Evolutionary conservation across 1,284 basidiomycete species (phyloP).

Genomic region (Moniliophthora roreri): DNA sequence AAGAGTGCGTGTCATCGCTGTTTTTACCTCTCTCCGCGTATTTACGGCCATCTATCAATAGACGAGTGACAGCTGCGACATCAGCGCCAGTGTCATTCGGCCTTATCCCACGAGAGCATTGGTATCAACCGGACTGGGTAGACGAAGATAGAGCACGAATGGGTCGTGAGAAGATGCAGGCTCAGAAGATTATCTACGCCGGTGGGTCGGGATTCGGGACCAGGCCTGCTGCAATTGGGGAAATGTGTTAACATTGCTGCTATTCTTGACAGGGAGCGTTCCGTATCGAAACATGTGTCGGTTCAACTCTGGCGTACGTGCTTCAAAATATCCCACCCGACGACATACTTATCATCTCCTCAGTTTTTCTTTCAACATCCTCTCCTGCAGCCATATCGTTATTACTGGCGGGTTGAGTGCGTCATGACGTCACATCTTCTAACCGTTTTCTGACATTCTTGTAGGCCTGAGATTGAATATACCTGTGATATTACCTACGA

Average conservation of each 20-base stretch:
- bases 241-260: too few species aligned
- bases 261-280: neutral
- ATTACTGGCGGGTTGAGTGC: constrained; percentile 66
- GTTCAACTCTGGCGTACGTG: constrained; percentile 71
- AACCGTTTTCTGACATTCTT: neutral
- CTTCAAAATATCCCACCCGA: neutral
- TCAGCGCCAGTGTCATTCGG: constrained; percentile 50
- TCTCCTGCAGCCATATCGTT: constrained; percentile 44
- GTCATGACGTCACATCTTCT: constrained; percentile 10
- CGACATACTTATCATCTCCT: constrained; percentile 13
- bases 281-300: constrained; percentile 75
- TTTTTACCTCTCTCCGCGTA: neutral
- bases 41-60: constrained; percentile 18
- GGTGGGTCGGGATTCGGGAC: constrained; percentile 12
- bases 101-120: constrained; percentile 44
- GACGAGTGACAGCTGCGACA: constrained; percentile 41
- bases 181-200: constrained; percentile 55
- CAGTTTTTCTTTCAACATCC: constrained; percentile 54
- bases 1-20: constrained; percentile 37
- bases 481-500: constrained; percentile 75
- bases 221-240: too few species aligned
- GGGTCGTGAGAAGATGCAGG: constrained; percentile 50
- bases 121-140: constrained; percentile 62
- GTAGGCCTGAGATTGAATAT: constrained; percentile 68
- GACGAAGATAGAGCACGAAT: constrained; percentile 55